A percentile compares a stretch with the other conserved stretches of the same genome.
Conservation (phyloP, 2,329 filamentous ascomycete genomes). For the Penicillium nordicum region DNA sequence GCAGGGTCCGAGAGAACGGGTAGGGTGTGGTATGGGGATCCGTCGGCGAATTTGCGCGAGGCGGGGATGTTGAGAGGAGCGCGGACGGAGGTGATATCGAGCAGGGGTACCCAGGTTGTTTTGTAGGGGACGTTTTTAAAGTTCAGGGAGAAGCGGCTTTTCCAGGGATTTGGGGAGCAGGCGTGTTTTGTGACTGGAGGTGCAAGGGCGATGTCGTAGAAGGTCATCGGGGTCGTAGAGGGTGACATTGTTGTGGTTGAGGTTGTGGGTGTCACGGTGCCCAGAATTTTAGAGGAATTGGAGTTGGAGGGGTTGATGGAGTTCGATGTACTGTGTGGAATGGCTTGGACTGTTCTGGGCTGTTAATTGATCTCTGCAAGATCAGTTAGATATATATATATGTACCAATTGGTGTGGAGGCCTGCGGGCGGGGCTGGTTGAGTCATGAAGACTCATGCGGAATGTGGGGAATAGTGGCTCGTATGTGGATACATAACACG, state of each 20-base stretch:
- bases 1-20: conserved; percentile 53
- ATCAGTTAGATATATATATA: neutral
- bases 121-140: conserved; percentile 48
- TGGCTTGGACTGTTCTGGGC: too few species aligned
- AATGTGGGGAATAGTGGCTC: neutral
- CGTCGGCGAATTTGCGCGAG: conserved; percentile 55
- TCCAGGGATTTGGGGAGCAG: conserved; percentile 52
- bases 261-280: neutral
- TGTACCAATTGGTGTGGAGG: neutral
- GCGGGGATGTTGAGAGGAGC: conserved; percentile 46
- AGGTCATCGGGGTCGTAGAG: conserved; percentile 11
- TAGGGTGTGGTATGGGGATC: conserved; percentile 45
- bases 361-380: neutral
- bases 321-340: too few species aligned
- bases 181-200: conserved; percentile 29
- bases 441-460: neutral
- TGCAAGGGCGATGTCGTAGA: conserved; percentile 50
- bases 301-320: neutral
- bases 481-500: neutral
- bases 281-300: neutral
- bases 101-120: conserved; percentile 54
- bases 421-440: neutral
- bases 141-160: conserved; percentile 50
- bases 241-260: neutral
- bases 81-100: conserved; percentile 52